A percentile compares a stretch with the other conserved stretches of the same genome.
Conservation (phyloP, 495 filamentous ascomycete species). For the Xylaria scruposa region DNA sequence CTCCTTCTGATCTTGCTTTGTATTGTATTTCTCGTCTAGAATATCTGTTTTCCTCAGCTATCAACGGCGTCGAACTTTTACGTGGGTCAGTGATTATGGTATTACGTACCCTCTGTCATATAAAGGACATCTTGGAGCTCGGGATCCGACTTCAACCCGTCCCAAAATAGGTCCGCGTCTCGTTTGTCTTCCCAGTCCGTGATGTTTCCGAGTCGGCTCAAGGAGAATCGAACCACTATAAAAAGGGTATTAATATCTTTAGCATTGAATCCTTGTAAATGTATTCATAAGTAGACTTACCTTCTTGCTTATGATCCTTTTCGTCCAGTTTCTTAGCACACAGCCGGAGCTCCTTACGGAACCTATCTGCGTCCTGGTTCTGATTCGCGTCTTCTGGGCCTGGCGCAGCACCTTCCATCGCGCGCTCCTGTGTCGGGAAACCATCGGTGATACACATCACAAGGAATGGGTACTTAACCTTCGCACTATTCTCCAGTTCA, state of each 20-base stretch:
- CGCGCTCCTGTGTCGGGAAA: conserved; percentile 21
- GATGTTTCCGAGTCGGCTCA: conserved; percentile 19
- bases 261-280: neutral
- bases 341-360: conserved; percentile 18
- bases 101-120: conserved; percentile 17
- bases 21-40: conserved; percentile 21
- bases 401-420: conserved; percentile 8
- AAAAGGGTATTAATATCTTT: neutral
- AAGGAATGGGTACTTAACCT: conserved; percentile 12
- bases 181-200: conserved; percentile 18
- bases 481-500: neutral
- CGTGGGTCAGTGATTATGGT: neutral
- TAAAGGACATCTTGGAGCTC: conserved; percentile 9
- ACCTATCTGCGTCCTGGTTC: conserved; percentile 21
- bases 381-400: conserved; percentile 18
- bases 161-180: conserved; percentile 16
- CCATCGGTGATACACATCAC: conserved; percentile 23
- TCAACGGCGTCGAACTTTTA: neutral
- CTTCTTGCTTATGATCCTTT: conserved; percentile 15
- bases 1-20: conserved; percentile 20
- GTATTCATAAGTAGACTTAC: neutral
- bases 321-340: neutral
- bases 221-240: conserved; percentile 12
- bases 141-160: conserved; percentile 12
- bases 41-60: conserved; percentile 10